phyloP scores from a whole-genome alignment of 2,329 filamentous ascomycete species.

The Hypoxylon rubiginosum region DNA sequence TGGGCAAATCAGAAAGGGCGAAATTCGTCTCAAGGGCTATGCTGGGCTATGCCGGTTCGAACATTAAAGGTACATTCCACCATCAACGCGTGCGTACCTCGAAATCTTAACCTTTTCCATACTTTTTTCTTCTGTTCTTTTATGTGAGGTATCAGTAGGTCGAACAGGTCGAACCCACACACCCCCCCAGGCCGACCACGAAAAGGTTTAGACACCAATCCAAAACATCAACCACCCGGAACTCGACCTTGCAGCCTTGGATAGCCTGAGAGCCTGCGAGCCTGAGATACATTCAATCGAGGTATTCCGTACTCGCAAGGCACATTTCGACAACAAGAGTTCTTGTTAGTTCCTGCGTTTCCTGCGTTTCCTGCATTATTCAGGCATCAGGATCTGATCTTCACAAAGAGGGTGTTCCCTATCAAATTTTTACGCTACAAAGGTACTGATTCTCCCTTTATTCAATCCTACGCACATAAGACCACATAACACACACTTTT shows the following conservation, averaged over 20 bases:
- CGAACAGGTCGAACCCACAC: slow-evolving; percentile 38
- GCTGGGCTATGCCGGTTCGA: slow-evolving; percentile 31
- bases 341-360: slow-evolving; percentile 27
- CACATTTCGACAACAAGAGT: slow-evolving; percentile 36
- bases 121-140: slow-evolving; percentile 25
- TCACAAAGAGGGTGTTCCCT: slow-evolving; percentile 32
- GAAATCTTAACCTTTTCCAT: slow-evolving; percentile 38
- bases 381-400: slow-evolving; percentile 33
- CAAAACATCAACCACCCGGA: slow-evolving; percentile 54
- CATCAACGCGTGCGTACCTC: slow-evolving; percentile 38
- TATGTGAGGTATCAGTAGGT: too few relatives aligned
- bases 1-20: slow-evolving; percentile 30
- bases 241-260: too few relatives aligned
- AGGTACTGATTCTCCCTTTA: background rate
- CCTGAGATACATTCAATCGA: slow-evolving; percentile 59
- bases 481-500: too few relatives aligned
- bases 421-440: background rate
- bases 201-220: slow-evolving; percentile 48
- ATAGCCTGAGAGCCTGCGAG: slow-evolving; percentile 28
- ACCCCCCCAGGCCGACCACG: slow-evolving; percentile 34
- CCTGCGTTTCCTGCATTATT: slow-evolving; percentile 30
- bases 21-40: slow-evolving; percentile 7
- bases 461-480: background rate
- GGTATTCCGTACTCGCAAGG: slow-evolving; percentile 51
- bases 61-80: slow-evolving; percentile 43